Base-by-base conservation (phyloP, 2,329 filamentous ascomycete genomes). In the Calonectria pseudoturangicola region DNA sequence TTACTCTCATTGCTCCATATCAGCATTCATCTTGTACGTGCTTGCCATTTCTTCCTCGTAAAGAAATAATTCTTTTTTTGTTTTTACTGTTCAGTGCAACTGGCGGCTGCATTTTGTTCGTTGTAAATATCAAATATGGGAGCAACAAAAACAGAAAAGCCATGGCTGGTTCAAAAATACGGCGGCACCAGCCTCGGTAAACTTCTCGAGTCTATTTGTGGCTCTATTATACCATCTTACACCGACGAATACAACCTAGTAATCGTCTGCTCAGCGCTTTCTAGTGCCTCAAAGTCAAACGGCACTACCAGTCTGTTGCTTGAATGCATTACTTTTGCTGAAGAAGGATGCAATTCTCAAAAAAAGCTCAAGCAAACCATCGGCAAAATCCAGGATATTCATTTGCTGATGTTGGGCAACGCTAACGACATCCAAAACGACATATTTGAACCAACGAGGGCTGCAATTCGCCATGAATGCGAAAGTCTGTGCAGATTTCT, bases 261-360 rank as follows among this genome's bases (percentile, higher is more conserved):
- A 2, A n/a, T 70, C 5, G 60, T 70, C 1, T 70, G 68, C 39
- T 70, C 68, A 15, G 68, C 68, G 9, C 36, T 66, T 39, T 66
- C 60, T 0, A 48, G 60, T 2, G n/a, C 60, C 15, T 66, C 68
- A 48, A 70, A 70, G 39, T 63, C 60, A 12, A 66, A 25, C 7
- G 68, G 68, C 9, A 70, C 68, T 2, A 70, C 68, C 18, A 70
- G 60, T 13, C 7, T 66, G 3, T 30, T 70, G 18, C 16, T 70
- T 3, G 43, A 70, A 36, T 63, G 58, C 27, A 47, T 63, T 13
- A 25, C 27, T 7, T 41, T 45, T 21, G 58, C 58, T 15, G 58
- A 63, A 63, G 41, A 27, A 2, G 58, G 58, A 10, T 33, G 39
- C 27, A 25, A 27, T 25, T 39, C 58, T 25, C 58, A 63, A 15